phyloP scores from a whole-genome alignment of 2,329 filamentous ascomycete genomes.

The Alternaria sp. region DNA sequence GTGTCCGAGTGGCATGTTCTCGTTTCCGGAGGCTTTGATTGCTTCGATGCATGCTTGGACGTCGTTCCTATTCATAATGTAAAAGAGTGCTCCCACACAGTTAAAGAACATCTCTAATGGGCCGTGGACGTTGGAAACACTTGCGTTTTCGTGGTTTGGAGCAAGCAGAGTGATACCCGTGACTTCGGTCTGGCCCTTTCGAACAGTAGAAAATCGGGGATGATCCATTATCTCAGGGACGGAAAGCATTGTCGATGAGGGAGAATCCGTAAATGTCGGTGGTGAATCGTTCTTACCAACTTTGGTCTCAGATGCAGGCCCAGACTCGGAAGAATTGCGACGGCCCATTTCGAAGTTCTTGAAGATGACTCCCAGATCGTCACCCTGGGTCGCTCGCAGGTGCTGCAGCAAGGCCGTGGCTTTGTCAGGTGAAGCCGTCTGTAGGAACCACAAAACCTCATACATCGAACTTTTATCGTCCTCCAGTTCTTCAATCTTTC shows the following conservation, averaged over 20 bases:
- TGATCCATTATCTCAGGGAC: background rate
- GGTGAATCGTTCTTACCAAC: background rate
- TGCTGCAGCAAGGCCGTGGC: constrained; percentile 15
- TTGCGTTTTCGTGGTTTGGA: constrained; percentile 1
- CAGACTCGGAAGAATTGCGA: background rate
- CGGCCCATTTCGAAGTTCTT: constrained; percentile 4
- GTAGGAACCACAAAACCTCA: constrained; percentile 24
- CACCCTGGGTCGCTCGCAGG: constrained; percentile 4
- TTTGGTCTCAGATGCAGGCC: background rate
- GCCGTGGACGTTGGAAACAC: constrained; percentile 3
- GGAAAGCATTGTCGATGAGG: background rate
- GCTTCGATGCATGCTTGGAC: background rate
- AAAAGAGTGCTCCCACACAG: constrained; percentile 22
- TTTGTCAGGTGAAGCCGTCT: constrained; percentile 15
- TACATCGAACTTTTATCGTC: constrained; percentile 12
- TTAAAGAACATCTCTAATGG: constrained; percentile 19
- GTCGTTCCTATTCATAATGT: constrained; percentile 20
- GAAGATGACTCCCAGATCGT: constrained; percentile 10
- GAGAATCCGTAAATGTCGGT: background rate
- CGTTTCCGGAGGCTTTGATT: constrained; percentile 2
- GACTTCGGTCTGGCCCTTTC: background rate
- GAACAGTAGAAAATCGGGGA: background rate
- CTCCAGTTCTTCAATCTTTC: constrained; percentile 12
- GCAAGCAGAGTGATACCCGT: background rate
- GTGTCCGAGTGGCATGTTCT: constrained; percentile 5